These are phyloP conservation scores for Castanea mollissima DNA, from an alignment of 306 rosid species.

Conservation along the genomic window DNA sequence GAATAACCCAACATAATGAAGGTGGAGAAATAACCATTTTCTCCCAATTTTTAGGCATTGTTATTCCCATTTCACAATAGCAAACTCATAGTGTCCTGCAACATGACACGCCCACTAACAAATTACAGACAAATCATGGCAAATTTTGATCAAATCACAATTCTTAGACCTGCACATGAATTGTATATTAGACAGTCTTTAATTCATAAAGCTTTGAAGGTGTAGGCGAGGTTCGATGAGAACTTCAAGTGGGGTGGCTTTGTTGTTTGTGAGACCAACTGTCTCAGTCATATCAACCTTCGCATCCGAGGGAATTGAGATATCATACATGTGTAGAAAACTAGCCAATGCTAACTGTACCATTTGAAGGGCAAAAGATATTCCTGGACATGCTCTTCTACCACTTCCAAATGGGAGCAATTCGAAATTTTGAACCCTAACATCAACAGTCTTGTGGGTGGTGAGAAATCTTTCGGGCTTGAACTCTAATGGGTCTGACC, in stretches of 20 bases:
- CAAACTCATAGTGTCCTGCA: too few species aligned
- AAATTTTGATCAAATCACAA: too few species aligned
- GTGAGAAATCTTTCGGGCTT: constrained; percentile 54
- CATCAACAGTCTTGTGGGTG: constrained; percentile 41
- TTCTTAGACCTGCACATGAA: constrained; percentile 8
- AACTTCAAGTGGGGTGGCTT: constrained; percentile 50
- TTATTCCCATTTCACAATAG: too few species aligned
- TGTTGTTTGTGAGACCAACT: constrained; percentile 34
- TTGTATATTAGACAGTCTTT: constrained; percentile 8
- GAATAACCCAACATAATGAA: too few species aligned
- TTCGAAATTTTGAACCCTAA: constrained; percentile 41
- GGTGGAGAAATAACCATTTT: too few species aligned
- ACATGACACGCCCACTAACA: too few species aligned
- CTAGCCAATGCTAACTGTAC: constrained; percentile 33
- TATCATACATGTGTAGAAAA: constrained; percentile 45
- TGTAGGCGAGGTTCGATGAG: constrained; percentile 45
- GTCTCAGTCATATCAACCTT: constrained; percentile 48
- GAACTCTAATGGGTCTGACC: constrained; percentile 50
- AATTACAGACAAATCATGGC: too few species aligned
- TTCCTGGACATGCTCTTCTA: constrained; percentile 60
- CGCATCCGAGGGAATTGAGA: constrained; percentile 15
- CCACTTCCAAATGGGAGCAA: constrained; percentile 57
- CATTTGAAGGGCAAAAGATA: constrained; percentile 35
- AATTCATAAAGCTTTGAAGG: constrained; percentile 19
- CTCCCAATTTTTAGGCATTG: too few species aligned